Evolutionary conservation across 2,329 filamentous ascomycete genomes (phyloP), one percentile per base, ranked within the genome.

Genomic region (Alternaria triticina): DNA sequence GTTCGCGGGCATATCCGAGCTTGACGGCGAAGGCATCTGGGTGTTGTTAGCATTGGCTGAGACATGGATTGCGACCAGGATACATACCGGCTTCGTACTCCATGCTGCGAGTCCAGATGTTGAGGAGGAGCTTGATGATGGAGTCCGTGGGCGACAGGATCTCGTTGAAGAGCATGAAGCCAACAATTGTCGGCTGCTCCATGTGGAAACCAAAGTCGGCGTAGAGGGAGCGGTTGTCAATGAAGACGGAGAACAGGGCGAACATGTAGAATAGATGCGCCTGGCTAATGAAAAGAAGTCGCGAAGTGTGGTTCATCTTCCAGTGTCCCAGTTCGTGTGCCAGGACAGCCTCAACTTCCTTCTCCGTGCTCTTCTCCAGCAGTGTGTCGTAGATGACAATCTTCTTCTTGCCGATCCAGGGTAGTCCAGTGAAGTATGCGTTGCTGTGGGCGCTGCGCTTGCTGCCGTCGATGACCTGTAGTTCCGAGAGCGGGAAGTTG

Each of bases 361-460:
- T 87, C 5, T 92, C 90, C 66, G 94, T 89, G 79, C 91, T 96
- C 88, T 98, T 97, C 82, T 97, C 95, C 67, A 99, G 94, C 67
- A 99, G 83, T 6, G 96, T 99, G 79, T 99, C 96, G 80, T 97
- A 99, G 77, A 99, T 96, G 76, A 99, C 96, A 84, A 99, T 99
- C 85, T 98, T 96, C 88, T 98, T 98, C 88, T 97, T 97, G 49
- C 76, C 76, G 45, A 79, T 76, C 94, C 95, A 99, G 45, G 96
- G 96, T 59, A 99, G 88, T 64, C 96, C 96, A 74, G 96, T 97
- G 84, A 99, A 99, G 82, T 96, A 97, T 20, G 93, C 92, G 77
- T 97, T 97, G 83, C 91, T 94, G 83, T 97, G 93, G 23, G 92
- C 91, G 77, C 90, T 93, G 72, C 93, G 88, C 85, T 95, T 95